Base-by-base conservation (phyloP, 805 yeast genomes). In the Starmerella vaccinii region DNA sequence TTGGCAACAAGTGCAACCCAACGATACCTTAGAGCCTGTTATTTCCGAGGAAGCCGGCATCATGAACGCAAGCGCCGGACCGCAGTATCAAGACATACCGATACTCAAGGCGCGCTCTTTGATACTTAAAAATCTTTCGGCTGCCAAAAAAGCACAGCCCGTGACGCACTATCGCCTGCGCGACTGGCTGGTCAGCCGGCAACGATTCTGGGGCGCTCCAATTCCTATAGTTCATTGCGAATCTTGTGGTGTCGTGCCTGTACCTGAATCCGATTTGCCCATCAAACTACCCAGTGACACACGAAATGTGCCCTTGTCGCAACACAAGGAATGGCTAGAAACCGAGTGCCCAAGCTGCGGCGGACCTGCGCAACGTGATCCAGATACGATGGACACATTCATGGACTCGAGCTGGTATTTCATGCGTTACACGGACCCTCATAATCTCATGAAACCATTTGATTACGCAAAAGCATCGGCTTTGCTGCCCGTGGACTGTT, bases 311-410 rank as follows among this genome's bases (percentile, higher is more conserved):
- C 95, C 97, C 8, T 69, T 90, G 40, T 78, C 80, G 2, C 73
- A 76, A 21, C 70, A 81, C 47, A 75, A 75, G 0, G 82, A 79
- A 18, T 90, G 87, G 71, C 80, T 80, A 8, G 72, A 84, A 53
- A 77, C 83, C 1, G 65, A 70, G 27, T 92, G 98, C 65, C 98
- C 98, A 6, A 73, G 76, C 0, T 92, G 98, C 69, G 59, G 64
- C 7, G 70, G 71, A 1, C 67, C 71, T 18, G 95, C 96, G 0
- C 78, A 76, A 50, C 75, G 98, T 60, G 98, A 92, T 57, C 86
- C 97, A 0, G 98, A 92, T 62, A 92, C 98, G 0, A 90, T 92
- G 98, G 98, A 92, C 63, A 92, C 98, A 0, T 92, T 92, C 62
- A 90, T 92, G 79, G 98, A 92, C 67, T 84, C 95, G 16, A 88